Percentiles rank a stretch among this genome's conserved stretches.
Evolutionary conservation across 495 filamentous ascomycete genomes (phyloP).

Genomic region (Chaetomium fimeti): DNA sequence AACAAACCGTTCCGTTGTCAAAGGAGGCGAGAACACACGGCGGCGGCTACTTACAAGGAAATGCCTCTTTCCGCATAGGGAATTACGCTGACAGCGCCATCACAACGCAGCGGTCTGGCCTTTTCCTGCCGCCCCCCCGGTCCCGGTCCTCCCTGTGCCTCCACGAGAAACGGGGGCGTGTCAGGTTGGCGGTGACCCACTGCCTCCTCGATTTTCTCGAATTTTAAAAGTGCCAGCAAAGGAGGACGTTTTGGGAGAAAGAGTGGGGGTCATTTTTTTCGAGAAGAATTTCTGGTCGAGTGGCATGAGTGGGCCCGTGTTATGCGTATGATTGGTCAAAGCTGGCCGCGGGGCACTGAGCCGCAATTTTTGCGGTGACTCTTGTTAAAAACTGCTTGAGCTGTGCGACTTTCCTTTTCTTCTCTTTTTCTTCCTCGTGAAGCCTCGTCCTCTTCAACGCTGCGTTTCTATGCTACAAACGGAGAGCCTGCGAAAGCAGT

Average conservation of each 20-base stretch:
- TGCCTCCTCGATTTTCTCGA: slow-evolving; percentile 1
- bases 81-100: neutral
- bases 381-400: slow-evolving; percentile 25
- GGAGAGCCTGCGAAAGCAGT: slow-evolving; percentile 52
- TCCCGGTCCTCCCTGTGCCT: slow-evolving; percentile 3
- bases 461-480: slow-evolving; percentile 99
- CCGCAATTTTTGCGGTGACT: slow-evolving; percentile 32
- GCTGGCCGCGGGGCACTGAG: slow-evolving; percentile 16
- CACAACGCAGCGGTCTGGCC: slow-evolving; percentile 10
- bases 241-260: neutral
- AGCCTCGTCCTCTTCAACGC: slow-evolving; percentile 94
- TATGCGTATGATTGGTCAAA: slow-evolving; percentile 1
- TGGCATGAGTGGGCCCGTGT: neutral
- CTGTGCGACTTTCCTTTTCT: slow-evolving; percentile 19
- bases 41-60: neutral
- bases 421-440: slow-evolving; percentile 53
- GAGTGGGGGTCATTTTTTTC: slow-evolving; percentile 7
- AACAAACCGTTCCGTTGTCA: neutral
- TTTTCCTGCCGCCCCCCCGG: neutral
- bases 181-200: slow-evolving; percentile 14
- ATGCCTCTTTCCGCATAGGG: neutral
- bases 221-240: neutral
- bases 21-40: neutral
- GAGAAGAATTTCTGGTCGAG: neutral
- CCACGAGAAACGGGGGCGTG: neutral